Evolutionary conservation across 1,284 basidiomycete genomes (phyloP), one percentile per base, ranked within the genome.

Genomic region (Chondrostereum purpureum): DNA sequence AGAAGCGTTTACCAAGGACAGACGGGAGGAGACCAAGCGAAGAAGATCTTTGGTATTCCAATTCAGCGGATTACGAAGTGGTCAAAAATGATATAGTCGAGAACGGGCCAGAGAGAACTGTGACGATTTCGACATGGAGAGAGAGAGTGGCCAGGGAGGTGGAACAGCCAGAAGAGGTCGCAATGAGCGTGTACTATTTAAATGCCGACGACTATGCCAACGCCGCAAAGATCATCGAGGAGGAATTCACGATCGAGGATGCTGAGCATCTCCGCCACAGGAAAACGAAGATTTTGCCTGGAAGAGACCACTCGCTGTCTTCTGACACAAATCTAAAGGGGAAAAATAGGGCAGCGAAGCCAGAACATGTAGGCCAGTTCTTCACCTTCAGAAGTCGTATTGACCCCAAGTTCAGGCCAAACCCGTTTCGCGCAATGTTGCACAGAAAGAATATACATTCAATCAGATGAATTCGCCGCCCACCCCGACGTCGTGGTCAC

Each of bases 51-150:
- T 16, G 10, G 36, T 38, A 19, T 14, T 10, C 36, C n/a, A 17
- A 38, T 8, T 8, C 36, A 17, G 8, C 18, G 16, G 36, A 38
- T 16, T 70, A 66, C 45, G 66, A 72, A 53, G 64, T 72, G 19
- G 59, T 71, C 20, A 58, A 63, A 31, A 57, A 61, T 16, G 58
- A 57, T 24, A 62, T 75, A 19, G 46, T 74, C n/a, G 72, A 74
- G 51, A 67, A 69, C 20, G 67, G 65, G 14, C 66, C 68, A 2
- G 70, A 68, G 53, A 64, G 55, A 54, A 77, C 68, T 8, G 73
- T 79, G 23, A 70, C 64, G 22, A 66, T 72, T 42, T 69, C 71
- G 31, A 71, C 68, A 4, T 79, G 77, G 77, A 60, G 74, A 24
- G 72, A 78, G 52, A 67, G 73, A 39, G 71, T 74, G 0, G 69